Base-by-base conservation (phyloP, 2,329 filamentous ascomycete species). In the Gnomoniopsis smithogilvyi region DNA sequence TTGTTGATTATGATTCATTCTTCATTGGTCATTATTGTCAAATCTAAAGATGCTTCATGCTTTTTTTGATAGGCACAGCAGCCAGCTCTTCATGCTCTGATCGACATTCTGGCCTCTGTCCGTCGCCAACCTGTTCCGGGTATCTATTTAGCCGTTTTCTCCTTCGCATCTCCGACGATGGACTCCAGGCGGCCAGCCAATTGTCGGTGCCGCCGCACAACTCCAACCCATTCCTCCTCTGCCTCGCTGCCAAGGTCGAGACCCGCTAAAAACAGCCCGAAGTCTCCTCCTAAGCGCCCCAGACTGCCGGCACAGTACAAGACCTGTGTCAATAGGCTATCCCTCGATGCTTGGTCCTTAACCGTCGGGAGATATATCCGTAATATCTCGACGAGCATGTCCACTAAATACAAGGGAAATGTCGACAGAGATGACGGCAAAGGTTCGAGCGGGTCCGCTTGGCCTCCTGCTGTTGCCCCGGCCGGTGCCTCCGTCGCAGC, bases 301-400 rank as follows among this genome's bases (percentile, higher is more conserved):
- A 99, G 77, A 74, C 93, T 97, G 49, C 92, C 91, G 0, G 94
- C 93, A 67, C 92, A 96, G 73, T 97, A 98, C 10, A 98, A 77
- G 0, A 97, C 90, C 71, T 98, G 94, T 0, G 93, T 98, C 41
- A 97, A 76, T 56, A 98, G 80, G 68, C 92, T 96, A 70, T 98
- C 94, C 34, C 92, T 80, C 0, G 90, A 88, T 24, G 88, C 84
- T 63, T 88, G 87, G 67, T 97, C 93, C 64, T 83, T 85, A 3
- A 98, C 85, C 52, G 90, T 91, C 0, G 92, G 91, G 2, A 98
- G 78, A 71, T 97, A 96, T 15, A 76, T 74, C 56, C 83, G 82
- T 50, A 96, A 76, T 0, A 91, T 95, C 55, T 90, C 86, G 43
- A 90, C 86, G 24, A 99, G 80, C 75, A 96, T 85, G 48, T 90